A percentile compares a stretch with the other conserved stretches of the same genome.
phyloP scores from a whole-genome alignment of 129 eudicot species.

The Ambrosia artemisiifolia region DNA sequence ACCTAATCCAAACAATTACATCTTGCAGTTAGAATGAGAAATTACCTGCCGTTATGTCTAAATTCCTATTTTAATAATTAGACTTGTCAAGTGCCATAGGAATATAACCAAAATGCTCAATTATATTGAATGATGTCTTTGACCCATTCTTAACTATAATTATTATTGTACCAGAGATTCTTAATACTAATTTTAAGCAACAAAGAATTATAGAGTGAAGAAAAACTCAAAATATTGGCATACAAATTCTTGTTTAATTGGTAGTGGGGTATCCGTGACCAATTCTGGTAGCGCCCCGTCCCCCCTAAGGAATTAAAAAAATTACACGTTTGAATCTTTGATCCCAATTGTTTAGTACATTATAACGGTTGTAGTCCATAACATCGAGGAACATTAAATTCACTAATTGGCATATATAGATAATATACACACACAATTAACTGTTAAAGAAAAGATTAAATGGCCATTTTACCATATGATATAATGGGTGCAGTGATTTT shows the following conservation, averaged over 20 bases:
- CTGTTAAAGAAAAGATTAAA: not conserved
- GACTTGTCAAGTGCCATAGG: not conserved
- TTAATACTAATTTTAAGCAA: not conserved
- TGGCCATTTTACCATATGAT: not conserved
- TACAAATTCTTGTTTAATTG: constrained; percentile 25
- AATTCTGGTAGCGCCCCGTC: no score
- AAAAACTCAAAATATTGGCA: constrained; percentile 24
- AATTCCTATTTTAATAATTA: not conserved
- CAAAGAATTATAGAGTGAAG: not conserved
- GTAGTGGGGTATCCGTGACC: no score
- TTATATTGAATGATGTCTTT: not conserved
- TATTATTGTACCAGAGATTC: not conserved
- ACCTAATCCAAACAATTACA: not conserved
- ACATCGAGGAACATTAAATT: no score
- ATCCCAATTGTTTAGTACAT: no score
- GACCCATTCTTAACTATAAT: not conserved
- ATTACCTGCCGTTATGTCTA: not conserved
- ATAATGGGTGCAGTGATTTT: constrained; percentile 19
- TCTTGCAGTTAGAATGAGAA: not conserved
- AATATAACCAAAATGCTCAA: not conserved
- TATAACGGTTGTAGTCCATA: no score
- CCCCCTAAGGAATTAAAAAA: no score
- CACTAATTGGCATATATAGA: no score
- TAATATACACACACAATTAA: no score
- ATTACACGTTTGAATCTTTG: no score